Base-by-base conservation (phyloP, 345 rosid genomes). In the Gossypium ekmanianum region DNA sequence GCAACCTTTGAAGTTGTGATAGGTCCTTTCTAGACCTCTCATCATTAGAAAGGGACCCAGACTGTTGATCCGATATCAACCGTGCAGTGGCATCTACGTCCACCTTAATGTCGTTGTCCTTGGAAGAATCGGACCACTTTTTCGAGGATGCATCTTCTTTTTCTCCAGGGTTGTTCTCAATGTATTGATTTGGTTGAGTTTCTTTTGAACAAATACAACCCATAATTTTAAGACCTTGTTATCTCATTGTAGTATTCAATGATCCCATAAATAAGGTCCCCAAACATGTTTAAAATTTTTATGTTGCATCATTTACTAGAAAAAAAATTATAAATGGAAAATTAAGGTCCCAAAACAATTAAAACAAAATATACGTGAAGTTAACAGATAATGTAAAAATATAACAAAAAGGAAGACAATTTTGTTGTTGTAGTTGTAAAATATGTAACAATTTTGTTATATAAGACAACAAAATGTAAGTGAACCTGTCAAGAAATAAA, bases 171-270 rank as follows among this genome's bases (percentile, higher is more conserved):
- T 81, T 80, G 55, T 66, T 79, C 4, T 74, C 77, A 12, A 57
- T 64, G 57, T 14, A 72, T 5, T 75, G 83, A 73, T 78, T 76
- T 34, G 84, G 82, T 69, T 81, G 79, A 80, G 79, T 65, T 58
- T 83, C 94, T 84, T 91, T 95, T 27, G 96, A 85, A 87, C 97
- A 95, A 71, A 87, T 85, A 86, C 99, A 90, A 3, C 99, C 98
- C 99, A 91, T 95, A 55, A 78, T 79, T 51, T 72, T 80, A 61
- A 78, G 52, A 29, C 39, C 39, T 29, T 29, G 39, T 3, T 29
- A 29, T 29, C 39, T 29, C 39, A 2, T 1, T 59, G 27, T 12
- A 11, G 27, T 1, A 57, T 3, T 20, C 61, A 57, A 20, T 17
- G 29, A 20, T 18, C 61, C 11, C 26, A 18, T 2, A 2, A 2